Conservation (phyloP, 2,329 filamentous ascomycete genomes). For the Alternaria angustiovoidea region DNA sequence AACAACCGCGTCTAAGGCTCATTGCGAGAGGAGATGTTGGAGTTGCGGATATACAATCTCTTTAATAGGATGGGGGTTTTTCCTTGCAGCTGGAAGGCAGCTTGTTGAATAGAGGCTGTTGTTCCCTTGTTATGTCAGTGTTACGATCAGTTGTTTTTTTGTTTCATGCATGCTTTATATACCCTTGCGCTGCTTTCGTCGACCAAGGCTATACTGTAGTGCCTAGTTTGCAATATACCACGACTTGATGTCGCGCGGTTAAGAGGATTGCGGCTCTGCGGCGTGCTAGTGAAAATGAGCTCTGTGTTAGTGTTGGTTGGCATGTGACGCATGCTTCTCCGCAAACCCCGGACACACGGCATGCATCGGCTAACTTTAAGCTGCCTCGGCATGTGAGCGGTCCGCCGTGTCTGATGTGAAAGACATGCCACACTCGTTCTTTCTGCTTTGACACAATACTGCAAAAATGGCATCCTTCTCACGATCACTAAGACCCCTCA, state of each 20-base stretch:
- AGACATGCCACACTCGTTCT: background rate
- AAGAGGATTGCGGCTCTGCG: conserved; percentile 1
- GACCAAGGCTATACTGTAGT: conserved; percentile 11
- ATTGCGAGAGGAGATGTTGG: background rate
- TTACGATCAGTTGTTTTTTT: conserved; percentile 16
- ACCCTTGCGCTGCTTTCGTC: conserved; percentile 18
- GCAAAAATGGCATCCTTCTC: conserved; percentile 43
- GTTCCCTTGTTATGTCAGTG: conserved; percentile 14
- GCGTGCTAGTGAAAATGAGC: background rate
- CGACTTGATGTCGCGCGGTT: conserved; percentile 6
- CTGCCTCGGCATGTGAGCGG: conserved; percentile 17
- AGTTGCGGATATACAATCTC: conserved; percentile 11
- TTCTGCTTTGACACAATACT: background rate
- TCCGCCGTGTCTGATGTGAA: background rate
- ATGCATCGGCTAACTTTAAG: conserved; percentile 2
- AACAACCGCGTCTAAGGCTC: conserved; percentile 21
- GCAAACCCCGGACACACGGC: conserved; percentile 6
- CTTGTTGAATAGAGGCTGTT: conserved; percentile 8
- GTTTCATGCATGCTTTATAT: conserved; percentile 16
- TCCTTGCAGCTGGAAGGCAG: conserved; percentile 8
- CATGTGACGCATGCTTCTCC: conserved; percentile 20
- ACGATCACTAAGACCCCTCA: conserved; percentile 41
- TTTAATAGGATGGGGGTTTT: conserved; percentile 10
- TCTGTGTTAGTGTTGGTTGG: background rate
- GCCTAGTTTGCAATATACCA: conserved; percentile 4